Evolutionary conservation across 2,329 filamentous ascomycete genomes (phyloP), one percentile per base, ranked within the genome.

Genomic region (Venturia pyrina): DNA sequence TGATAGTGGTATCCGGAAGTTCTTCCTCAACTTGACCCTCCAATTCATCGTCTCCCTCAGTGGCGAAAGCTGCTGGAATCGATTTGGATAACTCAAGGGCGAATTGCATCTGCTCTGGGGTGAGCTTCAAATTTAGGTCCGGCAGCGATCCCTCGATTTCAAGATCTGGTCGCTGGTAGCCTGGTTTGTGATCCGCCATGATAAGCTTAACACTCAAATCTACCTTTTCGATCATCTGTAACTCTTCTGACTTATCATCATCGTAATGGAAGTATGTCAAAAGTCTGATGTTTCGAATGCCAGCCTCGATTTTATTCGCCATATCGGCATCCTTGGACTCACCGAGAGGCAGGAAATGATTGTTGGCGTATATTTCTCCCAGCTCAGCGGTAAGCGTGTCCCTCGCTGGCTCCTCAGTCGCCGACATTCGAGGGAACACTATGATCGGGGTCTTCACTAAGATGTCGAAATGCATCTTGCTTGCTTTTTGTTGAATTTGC

Each of bases 221-320:
- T 15, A 99, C 92, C 71, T 97, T 92, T 72, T 99, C 93, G 70
- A 99, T 96, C 80, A 99, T 89, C 74, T 99, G 91, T 8, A 99
- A 81, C 74, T 96, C 92, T 75, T 99, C 95, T 0, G 86, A 85
- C 66, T 84, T 78, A 43, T 87, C 85, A 2, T 87, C 82, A 0
- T 85, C 76, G 71, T 96, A 98, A 73, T 96, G 85, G 72, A 98
- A 91, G 65, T 91, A 87, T 0, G 93, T 98, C 0, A 91, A 97
- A 37, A 99, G 80, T 43, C 90, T 87, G 68, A 97, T 91, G 68
- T 99, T 96, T 65, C 93, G 86, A 70, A 99, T 93, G 28, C 95
- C 95, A 21, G 92, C 89, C 2, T 90, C 89, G 19, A 99, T 84
- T 74, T 96, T 92, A 82, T 96, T 99, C 41, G 91, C 91, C 67